These are phyloP conservation scores for Phenoliferia sp. DNA, from an alignment of 1,284 basidiomycete species.

Conservation along the genomic window DNA sequence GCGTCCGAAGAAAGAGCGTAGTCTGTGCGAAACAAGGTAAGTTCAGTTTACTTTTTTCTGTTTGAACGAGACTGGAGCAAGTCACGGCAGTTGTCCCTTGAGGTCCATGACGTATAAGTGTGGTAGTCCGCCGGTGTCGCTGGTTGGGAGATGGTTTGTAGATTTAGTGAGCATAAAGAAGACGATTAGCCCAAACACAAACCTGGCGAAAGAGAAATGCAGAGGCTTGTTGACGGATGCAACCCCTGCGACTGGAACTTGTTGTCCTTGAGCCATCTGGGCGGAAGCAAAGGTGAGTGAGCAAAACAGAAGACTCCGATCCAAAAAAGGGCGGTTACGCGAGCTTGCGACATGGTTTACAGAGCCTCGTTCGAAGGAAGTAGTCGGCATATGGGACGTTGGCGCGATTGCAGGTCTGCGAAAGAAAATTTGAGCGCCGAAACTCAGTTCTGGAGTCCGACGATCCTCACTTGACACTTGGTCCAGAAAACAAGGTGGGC, in stretches of 20 bases:
- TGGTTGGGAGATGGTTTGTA: neutral
- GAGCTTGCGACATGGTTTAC: neutral
- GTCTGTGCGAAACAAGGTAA: neutral
- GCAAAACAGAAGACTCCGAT: too few species aligned
- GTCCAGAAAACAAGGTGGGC: conserved; percentile 6
- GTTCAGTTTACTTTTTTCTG: too few species aligned
- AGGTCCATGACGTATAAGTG: neutral
- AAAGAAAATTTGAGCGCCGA: neutral
- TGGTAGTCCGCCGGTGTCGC: too few species aligned
- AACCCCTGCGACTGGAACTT: neutral
- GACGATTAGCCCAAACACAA: neutral
- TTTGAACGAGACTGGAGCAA: neutral
- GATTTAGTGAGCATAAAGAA: too few species aligned
- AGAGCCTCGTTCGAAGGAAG: neutral
- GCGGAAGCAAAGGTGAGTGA: neutral
- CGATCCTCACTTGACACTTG: neutral
- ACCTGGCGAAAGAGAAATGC: neutral
- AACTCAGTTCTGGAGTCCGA: neutral
- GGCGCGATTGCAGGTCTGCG: neutral
- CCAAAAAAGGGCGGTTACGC: too few species aligned
- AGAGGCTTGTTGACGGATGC: neutral
- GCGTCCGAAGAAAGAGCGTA: neutral
- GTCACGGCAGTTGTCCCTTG: neutral
- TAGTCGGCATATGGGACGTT: neutral
- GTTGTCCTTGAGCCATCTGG: neutral